Evolutionary conservation across 148 eudicot genomes (phyloP).

Genomic region (Vaccinium darrowii): DNA sequence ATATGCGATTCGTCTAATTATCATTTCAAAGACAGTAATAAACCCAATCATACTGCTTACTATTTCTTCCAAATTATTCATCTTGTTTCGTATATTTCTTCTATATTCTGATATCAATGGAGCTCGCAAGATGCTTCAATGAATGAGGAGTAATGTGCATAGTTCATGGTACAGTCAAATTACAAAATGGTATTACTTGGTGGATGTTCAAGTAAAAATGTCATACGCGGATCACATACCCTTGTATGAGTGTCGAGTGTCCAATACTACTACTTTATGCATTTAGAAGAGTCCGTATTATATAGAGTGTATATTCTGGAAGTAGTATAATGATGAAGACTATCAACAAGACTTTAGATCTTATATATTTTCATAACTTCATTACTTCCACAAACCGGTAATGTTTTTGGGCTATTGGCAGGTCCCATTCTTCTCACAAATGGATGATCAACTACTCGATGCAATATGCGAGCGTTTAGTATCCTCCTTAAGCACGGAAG

Average conservation of each 20-base stretch:
- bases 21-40: not conserved
- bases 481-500: slow-evolving; percentile 75
- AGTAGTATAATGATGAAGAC: not conserved
- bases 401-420: slow-evolving; percentile 25
- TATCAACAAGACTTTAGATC: not conserved
- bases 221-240: not conserved
- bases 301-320: not conserved
- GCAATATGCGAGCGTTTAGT: slow-evolving; percentile 82
- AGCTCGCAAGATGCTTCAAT: not conserved
- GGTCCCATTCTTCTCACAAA: slow-evolving; percentile 87
- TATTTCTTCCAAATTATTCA: not conserved
- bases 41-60: not conserved
- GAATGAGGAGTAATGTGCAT: not conserved
- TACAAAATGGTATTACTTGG: not conserved
- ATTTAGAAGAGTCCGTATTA: not conserved
- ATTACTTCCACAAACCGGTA: not conserved
- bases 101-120: not conserved
- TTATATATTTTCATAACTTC: not conserved
- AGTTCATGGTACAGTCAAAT: not conserved
- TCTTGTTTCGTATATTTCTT: not conserved
- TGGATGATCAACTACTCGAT: slow-evolving; percentile 82
- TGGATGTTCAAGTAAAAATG: not conserved
- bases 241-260: not conserved
- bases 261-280: not conserved
- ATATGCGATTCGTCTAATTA: not conserved